Conservation (phyloP, 768 basidiomycete species). For the Rhodotorula sphaerocarpa region DNA sequence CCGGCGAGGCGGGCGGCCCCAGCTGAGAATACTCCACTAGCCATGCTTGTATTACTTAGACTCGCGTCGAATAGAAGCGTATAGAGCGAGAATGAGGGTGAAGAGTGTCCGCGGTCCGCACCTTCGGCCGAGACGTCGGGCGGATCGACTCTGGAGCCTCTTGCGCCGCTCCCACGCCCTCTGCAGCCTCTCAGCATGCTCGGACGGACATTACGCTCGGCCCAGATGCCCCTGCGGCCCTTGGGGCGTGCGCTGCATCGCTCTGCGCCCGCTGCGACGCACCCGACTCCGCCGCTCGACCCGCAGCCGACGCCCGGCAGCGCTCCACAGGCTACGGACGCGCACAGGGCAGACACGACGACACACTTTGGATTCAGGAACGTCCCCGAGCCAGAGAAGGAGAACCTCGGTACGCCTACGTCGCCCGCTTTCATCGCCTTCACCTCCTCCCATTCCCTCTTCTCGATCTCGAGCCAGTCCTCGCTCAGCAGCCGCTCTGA, state of each 20-base stretch:
- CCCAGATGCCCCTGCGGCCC: too few relatives aligned
- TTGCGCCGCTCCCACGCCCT: too few relatives aligned
- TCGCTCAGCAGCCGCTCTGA: not conserved
- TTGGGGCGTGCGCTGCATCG: not conserved
- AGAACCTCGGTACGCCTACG: constrained; percentile 52
- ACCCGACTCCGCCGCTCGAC: constrained; percentile 20
- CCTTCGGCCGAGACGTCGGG: too few relatives aligned
- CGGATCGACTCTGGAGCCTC: too few relatives aligned
- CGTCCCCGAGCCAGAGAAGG: constrained; percentile 77
- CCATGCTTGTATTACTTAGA: not conserved
- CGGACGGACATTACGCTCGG: too few relatives aligned
- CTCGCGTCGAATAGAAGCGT: too few relatives aligned
- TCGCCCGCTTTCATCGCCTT: not conserved
- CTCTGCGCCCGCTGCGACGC: not conserved
- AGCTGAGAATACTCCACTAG: not conserved
- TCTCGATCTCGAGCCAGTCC: not conserved
- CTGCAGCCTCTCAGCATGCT: too few relatives aligned
- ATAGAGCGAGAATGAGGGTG: too few relatives aligned
- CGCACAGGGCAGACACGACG: not conserved
- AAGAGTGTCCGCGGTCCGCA: too few relatives aligned
- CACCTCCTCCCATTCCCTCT: not conserved
- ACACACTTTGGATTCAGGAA: constrained; percentile 90
- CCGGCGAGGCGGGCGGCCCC: constrained; percentile 12
- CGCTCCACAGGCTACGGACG: not conserved
- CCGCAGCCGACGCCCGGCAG: not conserved